A percentile compares a stretch with the other conserved stretches of the same genome.
phyloP scores from a whole-genome alignment of 2,329 filamentous ascomycete species.

The Diplodia seriata region DNA sequence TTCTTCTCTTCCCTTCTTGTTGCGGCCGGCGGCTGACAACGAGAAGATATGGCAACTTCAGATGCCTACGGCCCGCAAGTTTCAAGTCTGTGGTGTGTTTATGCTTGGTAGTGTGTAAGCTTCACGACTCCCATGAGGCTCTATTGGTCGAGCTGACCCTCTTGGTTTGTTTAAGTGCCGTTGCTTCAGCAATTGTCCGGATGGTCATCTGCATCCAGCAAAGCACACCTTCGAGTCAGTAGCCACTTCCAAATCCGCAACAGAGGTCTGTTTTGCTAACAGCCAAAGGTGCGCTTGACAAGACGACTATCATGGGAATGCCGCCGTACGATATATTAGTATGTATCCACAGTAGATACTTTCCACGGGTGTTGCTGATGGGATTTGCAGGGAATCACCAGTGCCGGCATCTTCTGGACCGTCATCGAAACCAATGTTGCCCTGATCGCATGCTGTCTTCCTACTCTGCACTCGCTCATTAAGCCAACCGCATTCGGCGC shows the following conservation, averaged over 20 bases:
- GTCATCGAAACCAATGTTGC: constrained; percentile 20
- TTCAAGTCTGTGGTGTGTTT: constrained; percentile 8
- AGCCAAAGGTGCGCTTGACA: not conserved
- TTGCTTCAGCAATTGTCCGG: constrained; percentile 1
- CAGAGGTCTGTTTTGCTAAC: not conserved
- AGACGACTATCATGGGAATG: constrained; percentile 14
- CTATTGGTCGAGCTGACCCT: not conserved
- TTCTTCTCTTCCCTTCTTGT: not conserved
- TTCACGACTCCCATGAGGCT: no score
- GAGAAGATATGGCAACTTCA: not conserved
- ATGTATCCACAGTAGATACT: no score
- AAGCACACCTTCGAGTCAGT: constrained; percentile 4
- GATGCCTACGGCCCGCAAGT: constrained; percentile 3
- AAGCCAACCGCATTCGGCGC: not conserved
- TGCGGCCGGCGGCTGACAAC: not conserved
- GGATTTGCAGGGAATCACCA: constrained; percentile 1
- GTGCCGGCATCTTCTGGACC: constrained; percentile 17
- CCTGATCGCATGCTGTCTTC: constrained; percentile 13
- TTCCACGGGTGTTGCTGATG: not conserved
- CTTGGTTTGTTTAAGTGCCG: not conserved
- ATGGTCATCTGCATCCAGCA: constrained; percentile 8
- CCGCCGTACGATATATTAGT: constrained; percentile 19
- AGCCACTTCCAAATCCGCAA: not conserved
- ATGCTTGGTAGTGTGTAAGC: constrained; percentile 20
- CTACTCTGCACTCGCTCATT: not conserved